These are phyloP conservation scores for Xylaria polymorpha DNA, from an alignment of 2,329 filamentous ascomycete species.

Conservation along the genomic window DNA sequence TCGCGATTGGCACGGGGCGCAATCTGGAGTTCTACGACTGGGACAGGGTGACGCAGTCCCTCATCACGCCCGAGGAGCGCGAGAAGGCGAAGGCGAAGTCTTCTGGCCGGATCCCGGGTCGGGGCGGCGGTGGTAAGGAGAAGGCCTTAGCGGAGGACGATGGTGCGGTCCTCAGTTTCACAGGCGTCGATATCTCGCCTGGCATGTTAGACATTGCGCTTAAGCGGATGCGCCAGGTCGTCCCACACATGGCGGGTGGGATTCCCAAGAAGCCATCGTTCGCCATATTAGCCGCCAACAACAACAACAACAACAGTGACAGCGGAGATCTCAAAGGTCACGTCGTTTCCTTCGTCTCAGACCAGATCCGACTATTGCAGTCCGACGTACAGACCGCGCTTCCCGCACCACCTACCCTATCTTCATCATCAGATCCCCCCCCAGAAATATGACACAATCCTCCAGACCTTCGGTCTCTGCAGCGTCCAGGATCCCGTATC, in stretches of 20 bases:
- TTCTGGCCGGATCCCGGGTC: conserved; percentile 18
- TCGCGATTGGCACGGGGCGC: conserved; percentile 71
- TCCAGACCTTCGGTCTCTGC: conserved; percentile 74
- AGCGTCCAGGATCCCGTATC: conserved; percentile 67
- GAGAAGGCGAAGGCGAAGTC: conserved; percentile 36
- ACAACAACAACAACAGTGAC: conserved; percentile 14
- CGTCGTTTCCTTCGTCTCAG: conserved; percentile 53
- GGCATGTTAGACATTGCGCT: conserved; percentile 71
- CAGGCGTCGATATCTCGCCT: conserved; percentile 69
- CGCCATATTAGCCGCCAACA: conserved; percentile 41
- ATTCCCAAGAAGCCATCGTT: conserved; percentile 54
- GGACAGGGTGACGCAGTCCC: conserved; percentile 50
- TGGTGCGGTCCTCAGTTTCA: conserved; percentile 64
- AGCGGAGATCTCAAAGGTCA: conserved; percentile 26
- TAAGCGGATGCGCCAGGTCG: conserved; percentile 59
- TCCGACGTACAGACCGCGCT: conserved; percentile 61
- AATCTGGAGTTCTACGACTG: conserved; percentile 71
- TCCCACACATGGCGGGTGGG: conserved; percentile 54
- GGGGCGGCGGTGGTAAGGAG: conserved; percentile 15
- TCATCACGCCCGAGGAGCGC: conserved; percentile 39
- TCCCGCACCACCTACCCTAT: conserved; percentile 54
- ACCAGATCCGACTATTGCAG: conserved; percentile 60
- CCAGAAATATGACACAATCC: conserved; percentile 69
- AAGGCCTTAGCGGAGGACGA: conserved; percentile 19
- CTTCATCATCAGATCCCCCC: conserved; percentile 48